phyloP scores from a whole-genome alignment of 306 rosid genomes.

The Lotus japonicus region DNA sequence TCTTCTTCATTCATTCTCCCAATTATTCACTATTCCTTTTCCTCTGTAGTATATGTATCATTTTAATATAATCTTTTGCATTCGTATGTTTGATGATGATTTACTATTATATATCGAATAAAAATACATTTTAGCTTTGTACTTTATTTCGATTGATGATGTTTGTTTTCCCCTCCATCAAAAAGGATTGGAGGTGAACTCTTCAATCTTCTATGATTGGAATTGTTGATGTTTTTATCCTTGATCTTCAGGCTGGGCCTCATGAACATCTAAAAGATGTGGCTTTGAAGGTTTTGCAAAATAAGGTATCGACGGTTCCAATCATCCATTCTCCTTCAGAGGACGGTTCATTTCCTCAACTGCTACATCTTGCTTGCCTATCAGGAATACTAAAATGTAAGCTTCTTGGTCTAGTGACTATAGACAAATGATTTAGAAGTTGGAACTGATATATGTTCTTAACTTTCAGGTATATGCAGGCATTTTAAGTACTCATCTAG shows the following conservation, averaged over 20 bases:
- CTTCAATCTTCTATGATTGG: neutral
- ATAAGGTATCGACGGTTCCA: slow-evolving; percentile 68
- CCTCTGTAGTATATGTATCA: neutral
- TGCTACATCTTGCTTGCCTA: slow-evolving; percentile 68
- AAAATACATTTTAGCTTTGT: neutral
- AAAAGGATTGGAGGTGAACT: slow-evolving; percentile 13
- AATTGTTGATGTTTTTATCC: slow-evolving; percentile 7
- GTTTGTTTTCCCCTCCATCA: neutral
- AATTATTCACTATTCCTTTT: neutral
- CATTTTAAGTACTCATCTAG: slow-evolving; percentile 59
- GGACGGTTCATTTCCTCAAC: slow-evolving; percentile 60
- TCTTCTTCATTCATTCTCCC: slow-evolving; percentile 12
- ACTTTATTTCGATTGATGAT: neutral
- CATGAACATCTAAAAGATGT: slow-evolving; percentile 63
- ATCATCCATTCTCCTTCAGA: slow-evolving; percentile 45
- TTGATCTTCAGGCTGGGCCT: slow-evolving; percentile 61
- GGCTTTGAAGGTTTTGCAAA: slow-evolving; percentile 66
- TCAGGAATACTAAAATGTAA: slow-evolving; percentile 70
- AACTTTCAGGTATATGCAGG: slow-evolving; percentile 76
- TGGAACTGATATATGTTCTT: slow-evolving; percentile 35
- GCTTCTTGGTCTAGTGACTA: slow-evolving; percentile 20
- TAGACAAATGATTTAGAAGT: slow-evolving; percentile 23
- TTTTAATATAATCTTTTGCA: slow-evolving; percentile 6
- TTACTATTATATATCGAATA: slow-evolving; percentile 10
- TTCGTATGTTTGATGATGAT: neutral